Evolutionary conservation across 306 rosid genomes (phyloP), one percentile per base, ranked within the genome.

Genomic region (Prunus dulcis): DNA sequence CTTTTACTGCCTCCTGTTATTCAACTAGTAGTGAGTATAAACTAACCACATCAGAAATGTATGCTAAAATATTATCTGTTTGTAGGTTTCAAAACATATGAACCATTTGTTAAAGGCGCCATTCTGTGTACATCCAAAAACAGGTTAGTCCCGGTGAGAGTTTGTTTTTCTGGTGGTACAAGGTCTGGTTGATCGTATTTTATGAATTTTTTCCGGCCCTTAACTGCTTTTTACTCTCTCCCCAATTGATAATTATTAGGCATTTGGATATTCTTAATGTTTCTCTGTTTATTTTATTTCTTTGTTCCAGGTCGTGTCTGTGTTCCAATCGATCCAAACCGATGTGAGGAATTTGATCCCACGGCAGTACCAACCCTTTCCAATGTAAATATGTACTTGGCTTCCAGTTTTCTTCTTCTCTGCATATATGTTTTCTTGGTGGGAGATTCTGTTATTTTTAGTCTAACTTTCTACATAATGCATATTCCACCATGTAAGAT

Each of bases 81-180:
- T 55, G 12, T 83, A 93, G 98, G 97, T 93, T 83, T 86, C 96
- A 8, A 93, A 91, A 78, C 91, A 91, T 77, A 93, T 89, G 98
- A 93, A 93, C 84, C 98, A 93, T 82, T 84, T 93, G 84, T 81
- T 91, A 28, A 91, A 91, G 83, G 98, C 97, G 58, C 97, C 97
- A 15, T 93, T 93, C 82, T 91, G 96, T 83, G 90, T 89, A 60
- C 97, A 93, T 82, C 97, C 92, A 23, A 89, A 91, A 74, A 93
- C 97, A 80, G 98, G 97, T 87, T 22, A 71, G 83, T 72, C 49
- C 51, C 23, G 20, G 60, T 76, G 57, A 52, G 7, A 60, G 15
- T 50, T 19, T 14, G 62, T 51, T 41, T 60, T 51, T 30, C 30
- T 4, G 43, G 20, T 71, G 15, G 17, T 62, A 41, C 8, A 27